phyloP scores from a whole-genome alignment of 2,329 filamentous ascomycete genomes.

The Trichoderma lentiforme region DNA sequence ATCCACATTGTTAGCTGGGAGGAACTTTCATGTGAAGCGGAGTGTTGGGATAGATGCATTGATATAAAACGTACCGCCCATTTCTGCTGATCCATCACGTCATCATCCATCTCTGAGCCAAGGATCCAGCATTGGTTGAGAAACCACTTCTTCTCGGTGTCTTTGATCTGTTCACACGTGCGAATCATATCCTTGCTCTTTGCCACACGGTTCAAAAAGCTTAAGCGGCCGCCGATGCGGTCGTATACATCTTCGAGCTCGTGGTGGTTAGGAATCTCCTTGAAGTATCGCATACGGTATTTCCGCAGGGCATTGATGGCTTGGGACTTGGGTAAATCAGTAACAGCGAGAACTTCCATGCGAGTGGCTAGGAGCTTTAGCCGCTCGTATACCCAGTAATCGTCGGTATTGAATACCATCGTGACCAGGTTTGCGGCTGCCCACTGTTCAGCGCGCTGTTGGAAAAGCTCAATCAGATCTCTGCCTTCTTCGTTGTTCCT shows the following conservation, averaged over 20 bases:
- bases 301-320: slow-evolving; percentile 73
- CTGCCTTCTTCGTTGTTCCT: slow-evolving; percentile 90
- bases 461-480: slow-evolving; percentile 87
- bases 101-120: slow-evolving; percentile 79
- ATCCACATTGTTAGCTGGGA: neutral
- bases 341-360: slow-evolving; percentile 88
- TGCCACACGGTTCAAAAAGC: slow-evolving; percentile 87
- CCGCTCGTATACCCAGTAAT: slow-evolving; percentile 97
- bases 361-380: slow-evolving; percentile 88
- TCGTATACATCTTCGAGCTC: slow-evolving; percentile 78
- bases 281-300: slow-evolving; percentile 77
- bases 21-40: neutral
- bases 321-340: slow-evolving; percentile 74
- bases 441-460: slow-evolving; percentile 96
- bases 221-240: slow-evolving; percentile 80
- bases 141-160: slow-evolving; percentile 72
- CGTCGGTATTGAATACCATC: slow-evolving; percentile 91
- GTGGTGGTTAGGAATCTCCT: slow-evolving; percentile 52
- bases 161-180: slow-evolving; percentile 71
- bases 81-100: slow-evolving; percentile 98
- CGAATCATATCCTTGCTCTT: slow-evolving; percentile 75
- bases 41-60: neutral
- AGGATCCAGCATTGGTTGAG: slow-evolving; percentile 74
- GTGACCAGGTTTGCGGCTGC: slow-evolving; percentile 88
- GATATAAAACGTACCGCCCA: slow-evolving; percentile 66